Conservation (phyloP, 176 grass and related monocot genomes). For the Carex myosuroides region DNA sequence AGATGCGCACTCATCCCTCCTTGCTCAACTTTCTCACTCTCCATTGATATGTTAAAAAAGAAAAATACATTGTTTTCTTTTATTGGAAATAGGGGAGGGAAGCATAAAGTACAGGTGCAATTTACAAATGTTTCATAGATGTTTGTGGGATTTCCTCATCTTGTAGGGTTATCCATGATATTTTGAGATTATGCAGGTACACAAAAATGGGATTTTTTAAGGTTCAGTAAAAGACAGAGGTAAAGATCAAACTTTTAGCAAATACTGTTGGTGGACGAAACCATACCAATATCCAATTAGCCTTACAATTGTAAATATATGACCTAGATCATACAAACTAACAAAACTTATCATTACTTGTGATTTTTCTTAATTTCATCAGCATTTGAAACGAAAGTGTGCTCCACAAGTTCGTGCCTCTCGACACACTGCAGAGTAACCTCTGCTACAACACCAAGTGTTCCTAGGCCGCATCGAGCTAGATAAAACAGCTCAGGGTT, state of each 20-base stretch:
- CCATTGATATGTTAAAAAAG: background rate
- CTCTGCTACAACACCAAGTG: slow-evolving; percentile 70
- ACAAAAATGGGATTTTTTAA: background rate
- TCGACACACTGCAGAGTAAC: slow-evolving; percentile 77
- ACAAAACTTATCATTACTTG: slow-evolving; percentile 44
- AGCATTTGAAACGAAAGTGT: slow-evolving; percentile 71
- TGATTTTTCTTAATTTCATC: slow-evolving; percentile 86
- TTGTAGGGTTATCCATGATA: background rate
- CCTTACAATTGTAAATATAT: background rate
- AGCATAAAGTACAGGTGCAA: no score
- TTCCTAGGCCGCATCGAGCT: slow-evolving; percentile 68
- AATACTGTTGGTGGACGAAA: background rate
- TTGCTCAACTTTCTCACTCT: background rate
- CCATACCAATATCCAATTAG: background rate
- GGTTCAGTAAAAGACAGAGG: background rate
- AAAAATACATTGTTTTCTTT: background rate
- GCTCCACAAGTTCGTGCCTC: slow-evolving; percentile 75
- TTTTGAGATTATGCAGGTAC: background rate
- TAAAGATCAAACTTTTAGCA: background rate
- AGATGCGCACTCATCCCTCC: background rate
- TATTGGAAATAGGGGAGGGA: background rate
- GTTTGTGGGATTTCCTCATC: background rate
- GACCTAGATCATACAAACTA: background rate
- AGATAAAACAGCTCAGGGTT: slow-evolving; percentile 89
- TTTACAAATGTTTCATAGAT: background rate